Evolutionary conservation across 2,329 filamentous ascomycete genomes (phyloP), one percentile per base, ranked within the genome.

Genomic region (Didymella exigua): DNA sequence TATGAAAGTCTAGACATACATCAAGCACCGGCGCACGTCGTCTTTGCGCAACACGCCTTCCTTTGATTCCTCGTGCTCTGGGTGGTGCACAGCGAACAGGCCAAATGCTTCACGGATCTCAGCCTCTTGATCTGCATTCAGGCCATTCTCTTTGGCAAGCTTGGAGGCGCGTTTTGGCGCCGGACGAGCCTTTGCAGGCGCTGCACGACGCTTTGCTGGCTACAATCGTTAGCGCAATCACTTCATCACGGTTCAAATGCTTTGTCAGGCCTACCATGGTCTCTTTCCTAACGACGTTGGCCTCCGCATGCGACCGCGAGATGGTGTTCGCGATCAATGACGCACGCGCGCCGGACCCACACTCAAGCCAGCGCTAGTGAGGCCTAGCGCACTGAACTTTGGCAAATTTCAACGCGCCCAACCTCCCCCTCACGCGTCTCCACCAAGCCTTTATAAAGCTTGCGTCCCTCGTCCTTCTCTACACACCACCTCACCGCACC

Each of bases 51-150:
- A 66, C 1, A 77, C 75, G 16, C 75, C 76, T 47, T 77, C 74
- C 69, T 91, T 90, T 66, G 93, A 88, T 46, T 88, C 85, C 18
- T 86, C 82, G 75, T 72, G 85, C 30, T 87, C 85, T n/a, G 74
- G 70, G 41, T 76, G 72, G 11, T 68, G 62, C 8, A 75, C 61
- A 43, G 75, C 80, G 74, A 98, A 99, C 7, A 98, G 83, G 19
- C 84, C 82, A 75, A 95, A 98, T 13, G 93, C 93, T 75, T 97
- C 93, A 68, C 86, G 87, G 71, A 99, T 96, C 77, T 97, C 92
- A 64, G 84, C 83, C 77, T 98, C 93, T 77, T 97, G 89, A 61
- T 89, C 86, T 34, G 87, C 89, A 13, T 86, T 88, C 70, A 98
- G 86, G 74, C 92, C 88, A 82, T 97, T 87, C 71, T 96, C 91